Conservation (phyloP, 1,284 basidiomycete genomes). For the Prillingera fragicola region DNA sequence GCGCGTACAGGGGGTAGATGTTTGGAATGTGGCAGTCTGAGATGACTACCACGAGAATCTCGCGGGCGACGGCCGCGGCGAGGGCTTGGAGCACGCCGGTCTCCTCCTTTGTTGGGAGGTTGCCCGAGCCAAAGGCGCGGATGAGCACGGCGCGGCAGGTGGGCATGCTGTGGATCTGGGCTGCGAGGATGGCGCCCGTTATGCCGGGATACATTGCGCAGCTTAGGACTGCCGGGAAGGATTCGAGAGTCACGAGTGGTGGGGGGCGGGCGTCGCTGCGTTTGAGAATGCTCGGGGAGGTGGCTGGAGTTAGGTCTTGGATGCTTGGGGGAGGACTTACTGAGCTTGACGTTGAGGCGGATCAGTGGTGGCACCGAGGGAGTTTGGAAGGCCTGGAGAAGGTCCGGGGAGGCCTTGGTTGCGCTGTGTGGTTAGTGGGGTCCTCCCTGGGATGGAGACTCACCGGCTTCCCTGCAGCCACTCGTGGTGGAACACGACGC, state of each 20-base stretch:
- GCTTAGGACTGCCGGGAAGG: conserved; percentile 30
- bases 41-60: conserved; percentile 45
- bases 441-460: conserved; percentile 1
- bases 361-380: conserved; percentile 39
- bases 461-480: conserved; percentile 31
- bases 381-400: conserved; percentile 38
- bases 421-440: conserved; percentile 17
- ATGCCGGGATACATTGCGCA: conserved; percentile 38
- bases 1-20: conserved; percentile 44
- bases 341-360: conserved; percentile 45
- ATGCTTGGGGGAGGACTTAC: conserved; percentile 20
- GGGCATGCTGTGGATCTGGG: conserved; percentile 40
- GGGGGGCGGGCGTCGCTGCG: conserved; percentile 20
- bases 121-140: conserved; percentile 40
- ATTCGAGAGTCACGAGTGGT: conserved; percentile 28
- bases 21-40: conserved; percentile 41
- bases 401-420: conserved; percentile 39
- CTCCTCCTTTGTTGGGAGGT: conserved; percentile 36
- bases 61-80: conserved; percentile 33
- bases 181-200: conserved; percentile 37
- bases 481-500: conserved; percentile 43
- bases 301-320: conserved; percentile 9
- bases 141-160: conserved; percentile 42
- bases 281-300: conserved; percentile 17
- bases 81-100: conserved; percentile 35